A percentile compares a stretch with the other conserved stretches of the same genome.
These are phyloP conservation scores for Xylaria arbuscula DNA, from an alignment of 2,329 filamentous ascomycete species.

Conservation along the genomic window DNA sequence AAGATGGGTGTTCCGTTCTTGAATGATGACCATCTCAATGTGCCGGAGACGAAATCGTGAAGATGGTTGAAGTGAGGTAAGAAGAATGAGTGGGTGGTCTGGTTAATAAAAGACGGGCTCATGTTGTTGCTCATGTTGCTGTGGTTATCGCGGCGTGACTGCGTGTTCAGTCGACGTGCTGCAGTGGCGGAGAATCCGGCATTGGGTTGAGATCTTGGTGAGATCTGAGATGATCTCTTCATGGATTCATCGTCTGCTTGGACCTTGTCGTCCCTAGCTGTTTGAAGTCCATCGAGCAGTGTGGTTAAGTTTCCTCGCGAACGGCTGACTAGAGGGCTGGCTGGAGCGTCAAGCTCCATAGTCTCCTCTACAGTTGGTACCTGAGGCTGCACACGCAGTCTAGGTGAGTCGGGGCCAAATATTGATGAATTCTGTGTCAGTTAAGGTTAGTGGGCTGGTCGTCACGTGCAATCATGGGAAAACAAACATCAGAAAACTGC, in stretches of 20 bases:
- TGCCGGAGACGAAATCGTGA: constrained; percentile 68
- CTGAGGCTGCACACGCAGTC: constrained; percentile 27
- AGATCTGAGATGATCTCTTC: constrained; percentile 35
- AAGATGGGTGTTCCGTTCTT: constrained; percentile 67
- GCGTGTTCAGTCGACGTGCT: constrained; percentile 38
- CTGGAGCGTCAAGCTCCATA: constrained; percentile 40
- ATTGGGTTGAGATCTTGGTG: constrained; percentile 34
- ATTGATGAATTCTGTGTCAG: constrained; percentile 14
- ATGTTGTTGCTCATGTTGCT: constrained; percentile 34
- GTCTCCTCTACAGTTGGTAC: constrained; percentile 36
- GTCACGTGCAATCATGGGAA: constrained; percentile 16
- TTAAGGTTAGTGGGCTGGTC: constrained; percentile 5
- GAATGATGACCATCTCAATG: constrained; percentile 62
- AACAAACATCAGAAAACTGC: constrained; percentile 34
- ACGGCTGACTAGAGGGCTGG: constrained; percentile 36
- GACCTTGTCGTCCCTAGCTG: constrained; percentile 45
- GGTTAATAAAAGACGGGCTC: constrained; percentile 50
- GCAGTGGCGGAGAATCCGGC: constrained; percentile 39
- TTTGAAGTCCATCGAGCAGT: constrained; percentile 50
- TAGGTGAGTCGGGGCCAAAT: constrained; percentile 46
- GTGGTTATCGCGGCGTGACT: constrained; percentile 32
- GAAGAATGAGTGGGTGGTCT: constrained; percentile 64
- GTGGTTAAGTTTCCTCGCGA: constrained; percentile 50
- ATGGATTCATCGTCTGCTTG: constrained; percentile 38
- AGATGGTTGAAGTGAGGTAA: constrained; percentile 65